Percentiles rank a stretch among this genome's conserved stretches.
phyloP scores from a whole-genome alignment of 2,329 filamentous ascomycete genomes.

The Apiospora kogelbergensis region DNA sequence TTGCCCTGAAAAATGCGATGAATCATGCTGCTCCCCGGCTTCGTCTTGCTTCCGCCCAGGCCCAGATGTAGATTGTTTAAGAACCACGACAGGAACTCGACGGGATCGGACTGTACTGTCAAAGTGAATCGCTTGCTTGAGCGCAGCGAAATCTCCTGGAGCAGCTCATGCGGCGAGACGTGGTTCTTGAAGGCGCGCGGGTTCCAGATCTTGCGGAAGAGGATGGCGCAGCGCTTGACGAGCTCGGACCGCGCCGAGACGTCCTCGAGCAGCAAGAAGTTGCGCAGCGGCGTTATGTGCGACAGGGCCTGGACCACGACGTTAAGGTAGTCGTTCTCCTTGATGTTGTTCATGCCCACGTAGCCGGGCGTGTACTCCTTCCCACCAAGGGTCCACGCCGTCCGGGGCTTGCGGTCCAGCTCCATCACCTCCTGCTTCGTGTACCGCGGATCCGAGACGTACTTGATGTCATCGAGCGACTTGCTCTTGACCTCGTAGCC shows the following conservation, averaged over 20 bases:
- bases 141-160: constrained; percentile 88
- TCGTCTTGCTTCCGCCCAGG: constrained; percentile 85
- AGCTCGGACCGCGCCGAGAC: constrained; percentile 73
- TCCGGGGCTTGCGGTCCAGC: constrained; percentile 67
- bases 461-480: constrained; percentile 96
- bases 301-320: constrained; percentile 89
- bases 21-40: constrained; percentile 80
- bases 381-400: constrained; percentile 75
- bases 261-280: constrained; percentile 87
- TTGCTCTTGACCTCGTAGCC: constrained; percentile 96
- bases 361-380: constrained; percentile 91
- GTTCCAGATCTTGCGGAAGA: constrained; percentile 98
- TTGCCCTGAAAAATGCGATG: constrained; percentile 93
- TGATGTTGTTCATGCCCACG: constrained; percentile 99
- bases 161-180: constrained; percentile 93
- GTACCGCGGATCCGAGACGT: constrained; percentile 90
- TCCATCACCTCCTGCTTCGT: constrained; percentile 75
- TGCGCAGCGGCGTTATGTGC: constrained; percentile 85
- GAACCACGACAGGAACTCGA: constrained; percentile 97
- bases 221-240: constrained; percentile 81
- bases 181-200: constrained; percentile 93
- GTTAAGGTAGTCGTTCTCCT: constrained; percentile 98
- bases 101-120: constrained; percentile 88
- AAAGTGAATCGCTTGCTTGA: constrained; percentile 93
- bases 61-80: constrained; percentile 92